Evolutionary conservation across 768 basidiomycete species (phyloP).

Genomic region (Mycena vulgaris): DNA sequence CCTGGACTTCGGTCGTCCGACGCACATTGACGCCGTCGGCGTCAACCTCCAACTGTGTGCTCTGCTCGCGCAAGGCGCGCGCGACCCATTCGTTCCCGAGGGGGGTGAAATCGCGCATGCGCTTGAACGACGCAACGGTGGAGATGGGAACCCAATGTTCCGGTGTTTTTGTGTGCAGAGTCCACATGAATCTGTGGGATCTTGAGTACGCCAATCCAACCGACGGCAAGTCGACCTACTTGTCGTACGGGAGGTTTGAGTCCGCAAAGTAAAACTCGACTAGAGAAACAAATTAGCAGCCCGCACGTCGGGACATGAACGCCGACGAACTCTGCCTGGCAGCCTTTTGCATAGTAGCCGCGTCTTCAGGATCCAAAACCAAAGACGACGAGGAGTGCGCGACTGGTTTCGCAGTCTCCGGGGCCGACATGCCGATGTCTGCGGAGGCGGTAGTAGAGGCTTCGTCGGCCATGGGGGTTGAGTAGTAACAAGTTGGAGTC

Average conservation of each 20-base stretch:
- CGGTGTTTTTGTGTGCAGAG: constrained; percentile 82
- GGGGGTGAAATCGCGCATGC: constrained; percentile 83
- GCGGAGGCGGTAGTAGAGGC: constrained; percentile 12
- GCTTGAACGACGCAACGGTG: constrained; percentile 93
- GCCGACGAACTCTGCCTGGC: constrained; percentile 67
- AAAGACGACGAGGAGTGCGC: neutral
- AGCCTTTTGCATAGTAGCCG: constrained; percentile 63
- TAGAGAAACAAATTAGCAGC: constrained; percentile 46
- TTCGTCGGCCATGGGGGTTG: constrained; percentile 28
- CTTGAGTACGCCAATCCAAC: neutral
- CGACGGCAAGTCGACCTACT: constrained; percentile 56
- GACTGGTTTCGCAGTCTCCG: neutral
- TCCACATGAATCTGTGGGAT: constrained; percentile 90
- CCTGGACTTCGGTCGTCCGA: constrained; percentile 80
- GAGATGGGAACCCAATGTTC: constrained; percentile 94
- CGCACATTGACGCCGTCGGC: constrained; percentile 81
- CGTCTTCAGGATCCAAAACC: constrained; percentile 46
- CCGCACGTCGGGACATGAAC: neutral
- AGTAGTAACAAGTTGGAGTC: neutral
- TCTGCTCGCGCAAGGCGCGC: constrained; percentile 68
- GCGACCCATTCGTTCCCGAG: constrained; percentile 80
- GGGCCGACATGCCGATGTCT: constrained; percentile 23
- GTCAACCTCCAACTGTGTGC: constrained; percentile 79
- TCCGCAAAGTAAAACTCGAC: constrained; percentile 98
- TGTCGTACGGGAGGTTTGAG: constrained; percentile 95